Evolutionary conservation across 768 basidiomycete genomes (phyloP).

Genomic region (Lactarius trivialis): DNA sequence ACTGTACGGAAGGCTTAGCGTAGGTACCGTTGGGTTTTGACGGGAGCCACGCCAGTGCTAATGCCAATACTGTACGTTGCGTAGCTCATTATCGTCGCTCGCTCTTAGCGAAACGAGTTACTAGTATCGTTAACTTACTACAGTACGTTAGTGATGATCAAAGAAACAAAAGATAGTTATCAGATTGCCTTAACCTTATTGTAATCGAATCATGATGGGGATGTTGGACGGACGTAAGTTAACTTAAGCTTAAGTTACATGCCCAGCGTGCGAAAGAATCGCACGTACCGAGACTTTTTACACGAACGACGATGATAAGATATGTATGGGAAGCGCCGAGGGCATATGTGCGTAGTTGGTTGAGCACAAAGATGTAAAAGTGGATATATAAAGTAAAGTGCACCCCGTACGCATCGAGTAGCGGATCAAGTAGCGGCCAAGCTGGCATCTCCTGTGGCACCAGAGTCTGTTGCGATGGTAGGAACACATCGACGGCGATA

Average conservation of each 20-base stretch:
- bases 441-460: neutral
- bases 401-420: neutral
- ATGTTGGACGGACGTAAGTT: neutral
- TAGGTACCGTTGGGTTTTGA: neutral
- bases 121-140: too few species aligned
- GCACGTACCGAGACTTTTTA: neutral
- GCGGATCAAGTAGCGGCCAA: neutral
- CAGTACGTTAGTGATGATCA: neutral
- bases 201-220: neutral
- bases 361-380: neutral
- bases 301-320: neutral
- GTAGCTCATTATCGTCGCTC: neutral
- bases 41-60: neutral
- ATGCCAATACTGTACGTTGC: neutral
- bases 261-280: neutral
- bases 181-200: neutral
- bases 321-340: neutral
- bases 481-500: neutral
- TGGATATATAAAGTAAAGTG: neutral
- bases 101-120: neutral
- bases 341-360: neutral
- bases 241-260: too few species aligned
- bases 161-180: neutral
- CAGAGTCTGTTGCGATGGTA: neutral
- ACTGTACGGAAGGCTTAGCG: neutral